Base-by-base conservation (phyloP, 345 rosid genomes). In the Rhodomyrtus tomentosa region DNA sequence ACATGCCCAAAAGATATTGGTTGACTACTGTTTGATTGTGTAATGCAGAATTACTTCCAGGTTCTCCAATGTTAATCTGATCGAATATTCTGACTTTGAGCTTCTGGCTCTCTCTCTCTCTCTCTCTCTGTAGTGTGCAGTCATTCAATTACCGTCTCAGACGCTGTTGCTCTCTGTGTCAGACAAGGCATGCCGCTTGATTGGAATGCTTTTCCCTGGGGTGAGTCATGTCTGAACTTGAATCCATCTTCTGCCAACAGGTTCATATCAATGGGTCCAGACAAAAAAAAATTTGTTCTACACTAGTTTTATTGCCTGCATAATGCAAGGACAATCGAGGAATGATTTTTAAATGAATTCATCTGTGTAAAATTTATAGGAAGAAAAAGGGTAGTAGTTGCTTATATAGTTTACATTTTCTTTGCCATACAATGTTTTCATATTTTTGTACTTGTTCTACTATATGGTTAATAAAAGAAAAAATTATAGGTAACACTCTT, bases 191-290 rank as follows among this genome's bases (percentile, higher is more conserved):
- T 95, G 87, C 89, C 99, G 98, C 88, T 91, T 95, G 92, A 95
- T 94, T 87, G 99, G 99, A 87, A 95, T 95, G 99, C 98, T 97
- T 86, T 97, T 95, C 82, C 99, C 98, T 74, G 98, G 98, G 96
- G 98, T 95, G 88, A 93, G 96, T 52, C 74, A 32, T 49, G 51
- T 84, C 83, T 81, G 49, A 40, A 38, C 38, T 58, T 45, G 55
- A 40, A 81, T 50, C 9, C 22, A 12, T 74, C 54, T 81, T 8
- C 55, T 54, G 54, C 52, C 42, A 4, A 10, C 21, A 54, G n/a
- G 42, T 27, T 54, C 55, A 50, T 51, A 81, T 49, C 45, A 68
- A 49, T 81, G 32, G 54, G 54, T 7, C 82, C 32, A 13, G 55
- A 50, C 54, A 49, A 80, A 25, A 24, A 2, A 1, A 15, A 15